Percentiles rank a stretch among this genome's conserved stretches.
These are phyloP conservation scores for Staphylotrichum longicolle DNA, from an alignment of 495 filamentous ascomycete genomes.

Conservation along the genomic window DNA sequence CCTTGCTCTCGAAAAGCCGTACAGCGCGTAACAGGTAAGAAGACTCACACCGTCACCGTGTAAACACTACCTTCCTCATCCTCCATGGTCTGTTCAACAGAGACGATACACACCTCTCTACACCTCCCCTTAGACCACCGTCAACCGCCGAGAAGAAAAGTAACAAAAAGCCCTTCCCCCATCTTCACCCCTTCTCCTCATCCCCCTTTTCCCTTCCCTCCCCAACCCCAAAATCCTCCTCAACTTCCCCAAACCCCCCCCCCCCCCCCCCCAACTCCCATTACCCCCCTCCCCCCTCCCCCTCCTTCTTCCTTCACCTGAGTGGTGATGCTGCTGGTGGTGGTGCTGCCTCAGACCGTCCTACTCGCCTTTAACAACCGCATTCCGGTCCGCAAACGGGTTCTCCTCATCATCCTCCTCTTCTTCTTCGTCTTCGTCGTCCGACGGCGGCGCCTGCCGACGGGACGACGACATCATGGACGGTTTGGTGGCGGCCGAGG, in stretches of 20 bases:
- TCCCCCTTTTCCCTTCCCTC: neutral
- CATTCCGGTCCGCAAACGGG: conserved; percentile 75
- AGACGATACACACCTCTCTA: no score
- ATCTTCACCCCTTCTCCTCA: no score
- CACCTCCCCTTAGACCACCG: no score
- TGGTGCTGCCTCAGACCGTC: neutral
- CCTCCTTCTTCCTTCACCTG: neutral
- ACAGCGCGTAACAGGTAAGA: no score
- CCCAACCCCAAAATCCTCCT: neutral
- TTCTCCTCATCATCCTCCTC: conserved; percentile 63
- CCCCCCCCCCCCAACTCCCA: neutral
- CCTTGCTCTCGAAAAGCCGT: no score
- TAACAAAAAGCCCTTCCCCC: no score
- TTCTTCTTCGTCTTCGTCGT: conserved; percentile 41
- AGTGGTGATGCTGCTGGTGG: no score
- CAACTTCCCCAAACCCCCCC: neutral
- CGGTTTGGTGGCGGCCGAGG: conserved; percentile 42
- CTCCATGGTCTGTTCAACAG: no score
- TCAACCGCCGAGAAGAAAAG: no score
- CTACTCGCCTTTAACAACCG: conserved; percentile 23
- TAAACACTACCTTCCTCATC: no score
- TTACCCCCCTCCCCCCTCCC: neutral
- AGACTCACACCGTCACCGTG: no score
- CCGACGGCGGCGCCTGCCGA: conserved; percentile 28
- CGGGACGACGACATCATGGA: conserved; percentile 13